Base-by-base conservation (phyloP, 148 eudicot genomes). In the Camellia granthamiana region DNA sequence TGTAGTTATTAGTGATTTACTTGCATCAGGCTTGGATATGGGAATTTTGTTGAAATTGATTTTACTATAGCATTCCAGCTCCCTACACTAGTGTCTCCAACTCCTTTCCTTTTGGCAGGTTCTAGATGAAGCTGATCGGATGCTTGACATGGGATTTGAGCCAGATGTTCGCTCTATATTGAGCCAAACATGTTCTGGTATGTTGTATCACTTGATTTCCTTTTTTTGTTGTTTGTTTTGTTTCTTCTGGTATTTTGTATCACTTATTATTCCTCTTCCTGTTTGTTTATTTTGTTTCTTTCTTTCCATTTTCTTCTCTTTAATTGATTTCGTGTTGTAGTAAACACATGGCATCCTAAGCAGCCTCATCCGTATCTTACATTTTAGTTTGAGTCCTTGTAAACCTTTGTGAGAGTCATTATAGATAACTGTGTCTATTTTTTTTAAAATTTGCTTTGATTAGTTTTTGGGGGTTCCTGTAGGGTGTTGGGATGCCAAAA, bases 71-170 rank as follows among this genome's bases (percentile, higher is more conserved):
- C 62, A 46, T 74, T 77, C 47, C 1, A 30, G 62, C 46, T 15
- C 51, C 16, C 23, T 78, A 10, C 49, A 16, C 70, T 38, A 47
- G n/a, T 9, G 69, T 21, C 14, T 44, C 14, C n/a, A 64, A 68
- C 58, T 16, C 7, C 69, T n/a, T 15, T 58, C 56, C 18, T 58
- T 41, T 55, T 54, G 80, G 81, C 79, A 94, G 99, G 94, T 97
- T 66, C 89, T 97, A 49, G 99, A 97, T 87, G 99, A 97, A 90
- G 99, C 99, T 72, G 98, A 94, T 86, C 90, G 98, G 41, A 97
- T 97, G 99, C 99, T 94, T 84, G 98, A 97, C 78, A 90, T 94
- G 98, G 99, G 99, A 77, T 97, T 97, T 89, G 99, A 97, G 81
- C 95, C 92, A 43, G 98, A 92, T 82, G 99, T 97, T 80, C 98